phyloP scores from a whole-genome alignment of 495 filamentous ascomycete genomes.

The Neurospora cerealis region DNA sequence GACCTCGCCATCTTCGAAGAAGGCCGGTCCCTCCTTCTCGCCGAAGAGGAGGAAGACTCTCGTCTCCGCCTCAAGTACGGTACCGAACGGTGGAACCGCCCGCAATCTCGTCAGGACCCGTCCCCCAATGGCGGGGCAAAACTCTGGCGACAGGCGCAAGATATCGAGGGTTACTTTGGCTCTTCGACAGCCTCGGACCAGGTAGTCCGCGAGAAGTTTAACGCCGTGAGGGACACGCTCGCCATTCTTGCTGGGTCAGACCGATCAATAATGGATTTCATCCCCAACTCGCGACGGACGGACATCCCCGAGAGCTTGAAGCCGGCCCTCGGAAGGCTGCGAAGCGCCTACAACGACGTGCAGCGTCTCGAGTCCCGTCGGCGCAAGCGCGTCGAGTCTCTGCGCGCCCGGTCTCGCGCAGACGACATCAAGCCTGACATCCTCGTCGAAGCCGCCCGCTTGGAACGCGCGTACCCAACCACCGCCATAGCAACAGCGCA shows the following conservation, averaged over 20 bases:
- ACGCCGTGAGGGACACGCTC: slow-evolving; percentile 62
- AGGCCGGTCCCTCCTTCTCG: slow-evolving; percentile 60
- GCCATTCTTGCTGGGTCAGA: slow-evolving; percentile 67
- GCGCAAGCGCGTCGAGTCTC: slow-evolving; percentile 60
- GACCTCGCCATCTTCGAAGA: slow-evolving; percentile 71
- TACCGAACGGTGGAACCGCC: slow-evolving; percentile 74
- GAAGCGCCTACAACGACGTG: slow-evolving; percentile 73
- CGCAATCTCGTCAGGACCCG: slow-evolving; percentile 44
- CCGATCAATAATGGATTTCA: slow-evolving; percentile 72
- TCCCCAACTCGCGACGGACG: slow-evolving; percentile 72
- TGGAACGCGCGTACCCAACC: slow-evolving; percentile 80
- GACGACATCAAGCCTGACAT: slow-evolving; percentile 89
- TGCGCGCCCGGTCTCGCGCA: slow-evolving; percentile 65
- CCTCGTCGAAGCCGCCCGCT: slow-evolving; percentile 65
- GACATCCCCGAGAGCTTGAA: slow-evolving; percentile 74
- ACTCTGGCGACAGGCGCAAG: slow-evolving; percentile 61
- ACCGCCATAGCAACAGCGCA: slow-evolving; percentile 71
- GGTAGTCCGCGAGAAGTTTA: slow-evolving; percentile 69
- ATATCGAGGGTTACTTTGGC: slow-evolving; percentile 81
- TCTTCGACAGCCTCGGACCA: slow-evolving; percentile 76
- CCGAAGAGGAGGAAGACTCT: slow-evolving; percentile 78
- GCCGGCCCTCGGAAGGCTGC: slow-evolving; percentile 60
- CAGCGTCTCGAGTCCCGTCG: slow-evolving; percentile 68
- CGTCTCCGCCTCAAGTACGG: slow-evolving; percentile 68
- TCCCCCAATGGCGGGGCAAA: slow-evolving; percentile 55